These are phyloP conservation scores for Arabis hirsuta DNA, from an alignment of 345 rosid species.

Conservation along the genomic window DNA sequence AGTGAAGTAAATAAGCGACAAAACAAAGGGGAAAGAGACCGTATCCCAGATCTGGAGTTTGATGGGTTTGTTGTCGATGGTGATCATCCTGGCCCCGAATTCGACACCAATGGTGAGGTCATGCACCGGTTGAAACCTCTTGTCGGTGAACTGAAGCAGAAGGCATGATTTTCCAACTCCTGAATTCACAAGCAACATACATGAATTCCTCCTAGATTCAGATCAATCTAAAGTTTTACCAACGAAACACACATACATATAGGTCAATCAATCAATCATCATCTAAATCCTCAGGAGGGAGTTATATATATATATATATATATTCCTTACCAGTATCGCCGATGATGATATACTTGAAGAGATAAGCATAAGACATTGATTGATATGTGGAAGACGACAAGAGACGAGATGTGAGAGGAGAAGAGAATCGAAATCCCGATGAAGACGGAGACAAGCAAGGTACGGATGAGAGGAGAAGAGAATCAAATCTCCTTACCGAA, in stretches of 20 bases:
- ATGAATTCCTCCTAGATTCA: not conserved
- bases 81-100: conserved; percentile 96
- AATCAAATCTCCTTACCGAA: not conserved
- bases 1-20: no score
- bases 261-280: not conserved
- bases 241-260: conserved; percentile 8
- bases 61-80: conserved; percentile 88
- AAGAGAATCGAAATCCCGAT: conserved; percentile 17
- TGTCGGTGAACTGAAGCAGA: conserved; percentile 93
- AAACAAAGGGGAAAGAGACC: conserved; percentile 44
- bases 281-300: no score
- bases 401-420: not conserved
- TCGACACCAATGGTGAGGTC: conserved; percentile 97
- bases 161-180: conserved; percentile 99
- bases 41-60: conserved; percentile 99
- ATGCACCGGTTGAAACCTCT: conserved; percentile 97
- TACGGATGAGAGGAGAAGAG: not conserved
- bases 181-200: conserved; percentile 31
- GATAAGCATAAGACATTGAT: conserved; percentile 81
- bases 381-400: conserved; percentile 25
- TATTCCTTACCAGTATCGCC: conserved; percentile 76
- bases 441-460: not conserved
- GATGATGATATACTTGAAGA: conserved; percentile 97
- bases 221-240: not conserved
- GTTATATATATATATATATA: no score